Percentiles rank a stretch among this genome's conserved stretches.
Conservation (phyloP, 1,284 basidiomycete species). For the Leccinum fuscescens region DNA sequence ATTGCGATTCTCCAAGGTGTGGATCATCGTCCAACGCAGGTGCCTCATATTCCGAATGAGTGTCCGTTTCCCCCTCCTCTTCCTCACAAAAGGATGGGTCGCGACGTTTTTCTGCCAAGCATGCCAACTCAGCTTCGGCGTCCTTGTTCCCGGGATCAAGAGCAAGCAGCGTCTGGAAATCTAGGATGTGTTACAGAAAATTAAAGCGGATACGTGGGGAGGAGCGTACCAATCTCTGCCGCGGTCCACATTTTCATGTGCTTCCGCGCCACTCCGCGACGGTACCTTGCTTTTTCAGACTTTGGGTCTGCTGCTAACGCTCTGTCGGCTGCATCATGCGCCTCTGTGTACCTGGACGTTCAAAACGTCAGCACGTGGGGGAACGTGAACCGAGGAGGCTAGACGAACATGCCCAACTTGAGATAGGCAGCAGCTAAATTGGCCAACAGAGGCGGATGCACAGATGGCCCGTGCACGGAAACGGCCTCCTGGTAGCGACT, state of each 20-base stretch:
- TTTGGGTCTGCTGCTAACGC: constrained; percentile 11
- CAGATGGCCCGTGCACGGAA: background rate
- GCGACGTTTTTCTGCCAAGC: background rate
- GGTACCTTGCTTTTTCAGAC: constrained; percentile 17
- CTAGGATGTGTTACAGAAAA: background rate
- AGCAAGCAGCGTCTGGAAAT: constrained; percentile 8
- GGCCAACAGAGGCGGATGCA: constrained; percentile 7
- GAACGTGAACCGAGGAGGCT: background rate
- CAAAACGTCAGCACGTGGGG: background rate
- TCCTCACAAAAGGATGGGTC: background rate
- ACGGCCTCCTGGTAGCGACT: constrained; percentile 17
- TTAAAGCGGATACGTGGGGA: background rate
- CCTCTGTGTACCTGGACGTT: constrained; percentile 12
- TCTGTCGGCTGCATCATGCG: constrained; percentile 7
- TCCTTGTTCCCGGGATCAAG: constrained; percentile 14
- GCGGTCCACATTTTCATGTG: constrained; percentile 7
- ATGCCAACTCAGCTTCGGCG: constrained; percentile 4
- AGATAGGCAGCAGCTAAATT: constrained; percentile 22
- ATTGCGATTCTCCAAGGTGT: constrained; percentile 29
- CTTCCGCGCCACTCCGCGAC: constrained; percentile 14
- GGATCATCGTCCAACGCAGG: constrained; percentile 36
- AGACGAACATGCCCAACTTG: constrained; percentile 18
- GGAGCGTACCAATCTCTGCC: constrained; percentile 5
- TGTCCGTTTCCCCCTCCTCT: background rate
- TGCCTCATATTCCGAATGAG: constrained; percentile 35